A percentile compares a stretch with the other conserved stretches of the same genome.
phyloP scores from a whole-genome alignment of 768 basidiomycete genomes.

The Leccinum arenicola region DNA sequence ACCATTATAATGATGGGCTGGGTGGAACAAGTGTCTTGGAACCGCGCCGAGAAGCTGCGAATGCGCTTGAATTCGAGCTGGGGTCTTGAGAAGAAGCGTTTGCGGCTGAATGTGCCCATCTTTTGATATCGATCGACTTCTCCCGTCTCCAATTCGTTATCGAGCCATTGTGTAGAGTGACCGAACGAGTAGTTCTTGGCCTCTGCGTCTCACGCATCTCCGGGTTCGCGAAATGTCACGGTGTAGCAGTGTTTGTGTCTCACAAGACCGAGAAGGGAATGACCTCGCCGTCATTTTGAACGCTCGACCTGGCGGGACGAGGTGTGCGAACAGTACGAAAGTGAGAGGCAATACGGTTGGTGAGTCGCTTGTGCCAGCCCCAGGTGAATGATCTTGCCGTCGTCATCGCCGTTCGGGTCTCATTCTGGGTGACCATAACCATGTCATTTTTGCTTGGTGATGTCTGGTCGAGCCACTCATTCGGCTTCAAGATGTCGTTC shows the following conservation, averaged over 20 bases:
- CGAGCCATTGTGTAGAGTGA: slow-evolving; percentile 19
- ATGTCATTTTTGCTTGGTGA: slow-evolving; percentile 46
- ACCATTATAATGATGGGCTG: slow-evolving; percentile 1
- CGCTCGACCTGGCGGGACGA: slow-evolving; percentile 14
- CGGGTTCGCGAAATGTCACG: slow-evolving; percentile 9
- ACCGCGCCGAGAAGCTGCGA: slow-evolving; percentile 21
- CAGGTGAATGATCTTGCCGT: slow-evolving; percentile 60
- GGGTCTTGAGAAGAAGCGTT: slow-evolving; percentile 20
- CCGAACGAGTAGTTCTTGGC: slow-evolving; percentile 21
- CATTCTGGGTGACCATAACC: slow-evolving; percentile 68
- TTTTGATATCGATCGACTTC: slow-evolving; percentile 27
- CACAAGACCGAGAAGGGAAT: slow-evolving; percentile 28
- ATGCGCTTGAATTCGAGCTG: slow-evolving; percentile 10
- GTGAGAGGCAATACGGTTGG: slow-evolving; percentile 46
- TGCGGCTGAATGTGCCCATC: slow-evolving; percentile 31
- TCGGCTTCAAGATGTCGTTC: slow-evolving; percentile 60
- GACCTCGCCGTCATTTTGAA: slow-evolving; percentile 19
- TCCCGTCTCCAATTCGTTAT: slow-evolving; percentile 26
- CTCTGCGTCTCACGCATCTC: slow-evolving; percentile 28
- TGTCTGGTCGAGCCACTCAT: slow-evolving; percentile 68
- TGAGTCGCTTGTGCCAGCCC: slow-evolving; percentile 47
- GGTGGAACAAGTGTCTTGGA: slow-evolving; percentile 31
- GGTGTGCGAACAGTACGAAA: slow-evolving; percentile 41
- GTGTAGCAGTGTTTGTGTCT: slow-evolving; percentile 20
- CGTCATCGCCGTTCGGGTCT: slow-evolving; percentile 74